Percentiles rank a stretch among this genome's conserved stretches.
phyloP scores from a whole-genome alignment of 139 green algal species.

The Tetradesmus lagerheimii region DNA sequence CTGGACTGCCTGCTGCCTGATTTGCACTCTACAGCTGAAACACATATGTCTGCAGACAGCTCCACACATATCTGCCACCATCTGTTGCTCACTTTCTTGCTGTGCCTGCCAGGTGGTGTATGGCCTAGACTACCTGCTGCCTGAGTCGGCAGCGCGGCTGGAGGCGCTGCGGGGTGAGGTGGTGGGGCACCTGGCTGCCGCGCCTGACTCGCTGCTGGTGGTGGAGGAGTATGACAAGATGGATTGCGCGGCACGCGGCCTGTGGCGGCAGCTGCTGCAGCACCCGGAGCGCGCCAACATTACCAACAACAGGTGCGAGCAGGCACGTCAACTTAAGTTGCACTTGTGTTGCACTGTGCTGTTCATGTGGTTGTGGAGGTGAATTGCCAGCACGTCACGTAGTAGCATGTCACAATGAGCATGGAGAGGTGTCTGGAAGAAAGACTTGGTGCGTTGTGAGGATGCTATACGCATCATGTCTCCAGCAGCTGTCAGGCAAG shows the following conservation, averaged over 20 bases:
- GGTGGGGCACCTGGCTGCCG: slow-evolving; percentile 52
- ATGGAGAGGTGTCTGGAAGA: too few relatives aligned
- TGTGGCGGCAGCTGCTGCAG: slow-evolving; percentile 87
- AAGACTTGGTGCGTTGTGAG: too few relatives aligned
- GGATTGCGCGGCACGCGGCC: slow-evolving; percentile 76
- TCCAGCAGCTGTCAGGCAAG: too few relatives aligned
- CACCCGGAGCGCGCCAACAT: slow-evolving; percentile 72
- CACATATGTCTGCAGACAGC: too few relatives aligned
- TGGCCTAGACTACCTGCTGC: slow-evolving; percentile 81
- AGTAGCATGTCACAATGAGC: too few relatives aligned
- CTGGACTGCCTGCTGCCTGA: background rate
- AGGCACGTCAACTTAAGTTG: background rate
- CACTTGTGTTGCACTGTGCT: background rate
- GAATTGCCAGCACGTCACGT: too few relatives aligned
- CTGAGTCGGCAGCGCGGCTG: slow-evolving; percentile 73
- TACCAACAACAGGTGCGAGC: slow-evolving; percentile 57
- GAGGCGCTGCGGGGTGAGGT: slow-evolving; percentile 62
- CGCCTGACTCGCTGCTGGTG: slow-evolving; percentile 85
- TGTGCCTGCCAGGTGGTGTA: slow-evolving; percentile 81
- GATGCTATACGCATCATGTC: too few relatives aligned
- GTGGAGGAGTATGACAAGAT: slow-evolving; percentile 98
- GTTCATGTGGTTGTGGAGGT: too few relatives aligned
- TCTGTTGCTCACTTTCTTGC: background rate
- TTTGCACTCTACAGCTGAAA: background rate
- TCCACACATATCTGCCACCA: background rate